Evolutionary conservation across 768 basidiomycete genomes (phyloP).

Genomic region (Termitomyces sp.): DNA sequence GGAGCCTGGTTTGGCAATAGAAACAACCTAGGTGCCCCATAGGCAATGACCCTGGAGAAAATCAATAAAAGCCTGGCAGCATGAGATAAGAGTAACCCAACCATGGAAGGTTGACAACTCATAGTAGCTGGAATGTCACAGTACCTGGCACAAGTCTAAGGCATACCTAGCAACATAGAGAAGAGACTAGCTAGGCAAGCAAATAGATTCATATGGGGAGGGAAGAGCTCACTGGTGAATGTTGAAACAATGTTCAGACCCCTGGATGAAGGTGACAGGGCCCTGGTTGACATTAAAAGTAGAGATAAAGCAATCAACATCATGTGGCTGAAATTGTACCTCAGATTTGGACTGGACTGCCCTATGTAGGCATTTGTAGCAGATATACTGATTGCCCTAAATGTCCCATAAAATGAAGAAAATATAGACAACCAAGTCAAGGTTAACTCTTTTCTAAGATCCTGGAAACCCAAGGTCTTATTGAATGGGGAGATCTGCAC

Average conservation of each 20-base stretch:
- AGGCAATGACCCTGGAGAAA: constrained; percentile 22
- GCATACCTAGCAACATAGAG: constrained; percentile 21
- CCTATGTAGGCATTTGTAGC: constrained; percentile 24
- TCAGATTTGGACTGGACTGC: constrained; percentile 3
- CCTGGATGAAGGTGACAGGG: constrained; percentile 16
- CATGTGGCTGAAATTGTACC: constrained; percentile 21
- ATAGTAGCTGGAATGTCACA: constrained; percentile 26
- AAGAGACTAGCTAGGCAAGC: constrained; percentile 8
- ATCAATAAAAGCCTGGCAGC: constrained; percentile 12
- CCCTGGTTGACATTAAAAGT: constrained; percentile 18
- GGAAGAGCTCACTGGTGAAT: constrained; percentile 14
- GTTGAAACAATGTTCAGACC: constrained; percentile 10
- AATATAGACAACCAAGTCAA: no score
- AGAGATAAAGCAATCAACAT: constrained; percentile 22
- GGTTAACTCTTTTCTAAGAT: no score
- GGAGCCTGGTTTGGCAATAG: constrained; percentile 26
- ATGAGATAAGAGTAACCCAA: constrained; percentile 24
- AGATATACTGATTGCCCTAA: constrained; percentile 16
- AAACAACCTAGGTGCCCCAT: constrained; percentile 12
- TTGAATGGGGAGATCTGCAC: no score
- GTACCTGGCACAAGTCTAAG: constrained; percentile 28
- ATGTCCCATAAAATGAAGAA: background rate
- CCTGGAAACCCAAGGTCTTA: no score
- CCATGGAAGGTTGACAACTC: constrained; percentile 18
- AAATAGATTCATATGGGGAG: constrained; percentile 5